phyloP scores from a whole-genome alignment of 192 early-diverging fungal genomes.

The Mortierella claussenii region DNA sequence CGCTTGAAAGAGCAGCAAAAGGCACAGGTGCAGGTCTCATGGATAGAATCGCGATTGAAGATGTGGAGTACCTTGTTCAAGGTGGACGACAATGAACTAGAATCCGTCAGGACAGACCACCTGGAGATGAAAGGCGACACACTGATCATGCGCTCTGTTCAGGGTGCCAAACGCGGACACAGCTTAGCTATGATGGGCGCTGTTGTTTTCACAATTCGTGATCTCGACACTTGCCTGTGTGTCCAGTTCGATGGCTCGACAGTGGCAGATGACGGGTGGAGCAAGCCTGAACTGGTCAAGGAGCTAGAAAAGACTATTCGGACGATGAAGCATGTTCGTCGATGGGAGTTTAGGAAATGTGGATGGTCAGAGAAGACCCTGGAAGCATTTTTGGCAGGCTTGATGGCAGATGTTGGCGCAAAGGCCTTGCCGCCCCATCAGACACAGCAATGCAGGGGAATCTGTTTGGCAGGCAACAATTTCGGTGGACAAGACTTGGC shows the following conservation, averaged over 20 bases:
- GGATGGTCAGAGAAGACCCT: slow-evolving; percentile 20
- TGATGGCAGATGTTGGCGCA: background rate
- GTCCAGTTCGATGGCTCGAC: slow-evolving; percentile 12
- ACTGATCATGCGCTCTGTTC: slow-evolving; percentile 10
- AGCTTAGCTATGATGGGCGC: slow-evolving; percentile 18
- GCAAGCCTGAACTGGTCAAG: slow-evolving; percentile 17
- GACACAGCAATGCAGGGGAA: background rate
- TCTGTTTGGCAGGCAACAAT: slow-evolving; percentile 20
- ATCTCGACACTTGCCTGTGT: background rate
- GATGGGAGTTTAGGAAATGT: slow-evolving; percentile 31
- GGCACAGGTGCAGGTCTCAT: background rate
- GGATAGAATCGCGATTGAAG: slow-evolving; percentile 5
- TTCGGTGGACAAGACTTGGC: slow-evolving; percentile 16
- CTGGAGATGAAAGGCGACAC: slow-evolving; percentile 1
- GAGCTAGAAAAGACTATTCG: slow-evolving; percentile 12
- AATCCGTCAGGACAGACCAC: slow-evolving; percentile 6
- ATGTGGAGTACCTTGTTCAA: slow-evolving; percentile 23
- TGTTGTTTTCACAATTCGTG: slow-evolving; percentile 3
- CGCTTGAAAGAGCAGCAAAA: background rate
- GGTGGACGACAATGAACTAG: background rate
- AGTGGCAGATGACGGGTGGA: slow-evolving; percentile 31
- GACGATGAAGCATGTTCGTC: slow-evolving; percentile 8
- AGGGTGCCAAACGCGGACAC: background rate
- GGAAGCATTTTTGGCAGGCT: slow-evolving; percentile 16
- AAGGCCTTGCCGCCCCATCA: background rate